phyloP scores from a whole-genome alignment of 768 basidiomycete species.

The Trichaptum fuscoviolaceum region DNA sequence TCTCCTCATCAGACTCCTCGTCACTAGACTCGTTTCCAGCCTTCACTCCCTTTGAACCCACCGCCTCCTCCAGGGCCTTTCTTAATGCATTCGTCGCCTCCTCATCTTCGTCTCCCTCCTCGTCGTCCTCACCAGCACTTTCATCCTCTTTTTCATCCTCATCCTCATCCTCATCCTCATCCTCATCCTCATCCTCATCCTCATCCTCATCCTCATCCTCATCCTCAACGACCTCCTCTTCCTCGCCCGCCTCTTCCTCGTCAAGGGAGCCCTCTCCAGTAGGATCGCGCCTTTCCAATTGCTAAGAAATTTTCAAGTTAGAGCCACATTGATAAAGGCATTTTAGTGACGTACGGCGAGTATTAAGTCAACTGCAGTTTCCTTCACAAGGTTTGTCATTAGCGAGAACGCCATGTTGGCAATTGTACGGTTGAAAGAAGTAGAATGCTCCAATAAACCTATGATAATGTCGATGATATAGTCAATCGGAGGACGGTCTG shows the following conservation, averaged over 20 bases:
- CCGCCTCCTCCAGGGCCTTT: constrained; percentile 56
- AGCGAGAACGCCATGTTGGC: constrained; percentile 78
- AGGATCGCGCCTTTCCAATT: constrained; percentile 74
- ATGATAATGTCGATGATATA: constrained; percentile 86
- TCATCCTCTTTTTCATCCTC: constrained; percentile 34
- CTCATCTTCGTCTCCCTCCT: constrained; percentile 29
- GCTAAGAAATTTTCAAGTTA: constrained; percentile 39
- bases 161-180: constrained; percentile 31
- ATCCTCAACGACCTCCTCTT: constrained; percentile 22
- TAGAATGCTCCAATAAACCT: constrained; percentile 80
- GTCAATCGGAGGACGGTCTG: constrained; percentile 64
- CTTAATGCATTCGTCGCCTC: constrained; percentile 61
- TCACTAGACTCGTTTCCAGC: constrained; percentile 50
- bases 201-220: constrained; percentile 26
- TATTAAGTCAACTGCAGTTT: constrained; percentile 74
- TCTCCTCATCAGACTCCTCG: constrained; percentile 55
- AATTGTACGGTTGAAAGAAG: constrained; percentile 71
- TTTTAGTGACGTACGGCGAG: constrained; percentile 53
- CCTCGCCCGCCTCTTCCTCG: constrained; percentile 27
- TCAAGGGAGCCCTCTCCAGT: constrained; percentile 39
- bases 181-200: constrained; percentile 26
- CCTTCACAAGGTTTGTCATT: constrained; percentile 59
- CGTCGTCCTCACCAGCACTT: constrained; percentile 30
- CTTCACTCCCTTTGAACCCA: constrained; percentile 38
- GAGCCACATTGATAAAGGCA: constrained; percentile 8